Conservation (phyloP, 2,329 filamentous ascomycete species). For the Polytolypa hystricis region DNA sequence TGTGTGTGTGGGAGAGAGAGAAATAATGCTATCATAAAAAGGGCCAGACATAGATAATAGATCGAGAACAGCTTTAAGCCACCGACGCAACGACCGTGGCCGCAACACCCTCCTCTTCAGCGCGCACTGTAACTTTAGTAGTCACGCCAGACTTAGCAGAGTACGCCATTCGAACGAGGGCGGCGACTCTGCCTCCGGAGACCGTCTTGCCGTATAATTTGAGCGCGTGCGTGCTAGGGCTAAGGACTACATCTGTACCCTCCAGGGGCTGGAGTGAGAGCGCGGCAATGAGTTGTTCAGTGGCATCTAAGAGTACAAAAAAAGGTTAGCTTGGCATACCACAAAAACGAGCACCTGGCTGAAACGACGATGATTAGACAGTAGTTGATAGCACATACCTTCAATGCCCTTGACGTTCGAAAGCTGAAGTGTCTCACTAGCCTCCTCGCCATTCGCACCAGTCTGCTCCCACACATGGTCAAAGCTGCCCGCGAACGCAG, state of each 20-base stretch:
- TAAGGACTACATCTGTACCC: slow-evolving; percentile 82
- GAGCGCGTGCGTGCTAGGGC: slow-evolving; percentile 80
- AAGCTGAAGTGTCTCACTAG: slow-evolving; percentile 81
- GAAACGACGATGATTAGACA: too few species aligned
- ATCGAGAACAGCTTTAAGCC: slow-evolving; percentile 43
- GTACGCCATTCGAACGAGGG: slow-evolving; percentile 83
- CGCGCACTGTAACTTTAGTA: slow-evolving; percentile 84
- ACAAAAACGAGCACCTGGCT: too few species aligned
- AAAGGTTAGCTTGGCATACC: too few species aligned
- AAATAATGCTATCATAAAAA: too few species aligned
- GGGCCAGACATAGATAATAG: slow-evolving; percentile 7
- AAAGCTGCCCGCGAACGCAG: slow-evolving; percentile 89
- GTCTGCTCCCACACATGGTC: slow-evolving; percentile 92
- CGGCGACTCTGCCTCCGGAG: slow-evolving; percentile 76
- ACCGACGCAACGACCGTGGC: slow-evolving; percentile 74
- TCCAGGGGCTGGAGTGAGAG: slow-evolving; percentile 89
- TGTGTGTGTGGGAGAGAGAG: too few species aligned
- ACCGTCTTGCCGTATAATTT: slow-evolving; percentile 96
- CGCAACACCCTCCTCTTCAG: slow-evolving; percentile 87
- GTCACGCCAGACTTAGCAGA: slow-evolving; percentile 88
- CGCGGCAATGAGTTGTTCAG: slow-evolving; percentile 75
- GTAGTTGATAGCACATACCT: slow-evolving; percentile 56
- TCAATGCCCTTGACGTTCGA: slow-evolving; percentile 83
- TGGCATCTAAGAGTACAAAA: slow-evolving; percentile 79
- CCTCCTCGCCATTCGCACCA: slow-evolving; percentile 77